Base-by-base conservation (phyloP, 441 rosid species). In the Populus hybrid region DNA sequence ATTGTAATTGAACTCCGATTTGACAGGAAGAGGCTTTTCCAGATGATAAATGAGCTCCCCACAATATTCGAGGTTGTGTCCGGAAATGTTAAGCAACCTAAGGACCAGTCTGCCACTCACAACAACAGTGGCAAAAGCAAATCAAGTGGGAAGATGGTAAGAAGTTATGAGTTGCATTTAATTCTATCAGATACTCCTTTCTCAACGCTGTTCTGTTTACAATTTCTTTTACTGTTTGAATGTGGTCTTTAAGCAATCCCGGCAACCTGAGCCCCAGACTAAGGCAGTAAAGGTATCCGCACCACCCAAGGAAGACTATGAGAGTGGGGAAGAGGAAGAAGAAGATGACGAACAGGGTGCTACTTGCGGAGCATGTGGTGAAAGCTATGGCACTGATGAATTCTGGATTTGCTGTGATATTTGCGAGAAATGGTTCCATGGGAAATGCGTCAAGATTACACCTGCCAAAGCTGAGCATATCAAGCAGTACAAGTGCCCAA, bases 391-490 rank as follows among this genome's bases (percentile, higher is more conserved):
- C 8, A 63, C 86, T 16, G 90, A 89, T 71, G 91, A 88, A 30
- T 30, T 30, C 32, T 30, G 32, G 32, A 30, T 30, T 30, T 30
- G 32, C 32, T 30, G 32, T 30, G 32, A 30, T 30, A 30, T 30
- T 30, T 30, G 32, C 32, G 32, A 30, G 32, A 30, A 30, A 30
- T 30, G 95, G 95, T 91, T 90, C 85, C 94, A 91, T 75, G 94
- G 96, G 18, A 88, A 90, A 85, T 91, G 97, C 72, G 97, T 92
- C 75, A 91, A 90, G 89, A 90, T 92, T 72, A 92, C 97, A 26
- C 97, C 97, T n/a, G 94, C 97, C 40, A 90, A 89, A 83, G 97
- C 97, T 3, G 94, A 91, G 87, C 96, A 91, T 82, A 90, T 93
- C 74, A 93, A 90, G 86, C 96, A 91, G 70, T 93, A 93, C 87